A percentile compares a stretch with the other conserved stretches of the same genome.
Conservation (phyloP, 345 rosid genomes). For the Triadica sebifera region DNA sequence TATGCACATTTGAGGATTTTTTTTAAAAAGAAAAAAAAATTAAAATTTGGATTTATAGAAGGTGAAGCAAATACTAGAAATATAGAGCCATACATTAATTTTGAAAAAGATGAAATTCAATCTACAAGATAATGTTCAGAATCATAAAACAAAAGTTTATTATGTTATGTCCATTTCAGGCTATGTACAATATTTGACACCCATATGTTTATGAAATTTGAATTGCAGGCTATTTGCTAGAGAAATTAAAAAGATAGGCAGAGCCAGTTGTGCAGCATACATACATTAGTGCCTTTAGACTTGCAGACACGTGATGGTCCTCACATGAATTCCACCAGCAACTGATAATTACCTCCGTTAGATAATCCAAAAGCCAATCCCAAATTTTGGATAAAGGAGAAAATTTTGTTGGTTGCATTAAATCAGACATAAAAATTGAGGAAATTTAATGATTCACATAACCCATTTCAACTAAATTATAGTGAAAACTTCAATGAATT, state of each 20-base stretch:
- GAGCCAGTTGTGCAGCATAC: neutral
- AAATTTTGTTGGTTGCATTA: neutral
- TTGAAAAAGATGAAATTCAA: neutral
- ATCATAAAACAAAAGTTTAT: neutral
- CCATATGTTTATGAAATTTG: neutral
- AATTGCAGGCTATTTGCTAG: neutral
- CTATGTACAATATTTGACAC: neutral
- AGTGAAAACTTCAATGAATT: neutral
- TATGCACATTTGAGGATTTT: too few relatives aligned
- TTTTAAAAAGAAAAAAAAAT: too few relatives aligned
- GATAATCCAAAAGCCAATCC: neutral
- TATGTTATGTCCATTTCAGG: neutral
- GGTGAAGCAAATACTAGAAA: neutral
- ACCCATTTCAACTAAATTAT: neutral
- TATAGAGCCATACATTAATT: neutral
- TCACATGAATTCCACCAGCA: neutral
- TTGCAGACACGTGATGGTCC: neutral
- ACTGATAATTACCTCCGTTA: neutral
- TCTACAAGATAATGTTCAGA: neutral
- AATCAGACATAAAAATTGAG: neutral
- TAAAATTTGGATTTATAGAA: too few relatives aligned
- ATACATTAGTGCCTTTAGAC: neutral
- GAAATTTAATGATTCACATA: too few relatives aligned
- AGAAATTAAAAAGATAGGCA: constrained; percentile 5
- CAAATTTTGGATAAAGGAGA: neutral